Evolutionary conservation across 2,329 filamentous ascomycete species (phyloP), one percentile per base, ranked within the genome.

Genomic region (Amesomyces nigricolor): DNA sequence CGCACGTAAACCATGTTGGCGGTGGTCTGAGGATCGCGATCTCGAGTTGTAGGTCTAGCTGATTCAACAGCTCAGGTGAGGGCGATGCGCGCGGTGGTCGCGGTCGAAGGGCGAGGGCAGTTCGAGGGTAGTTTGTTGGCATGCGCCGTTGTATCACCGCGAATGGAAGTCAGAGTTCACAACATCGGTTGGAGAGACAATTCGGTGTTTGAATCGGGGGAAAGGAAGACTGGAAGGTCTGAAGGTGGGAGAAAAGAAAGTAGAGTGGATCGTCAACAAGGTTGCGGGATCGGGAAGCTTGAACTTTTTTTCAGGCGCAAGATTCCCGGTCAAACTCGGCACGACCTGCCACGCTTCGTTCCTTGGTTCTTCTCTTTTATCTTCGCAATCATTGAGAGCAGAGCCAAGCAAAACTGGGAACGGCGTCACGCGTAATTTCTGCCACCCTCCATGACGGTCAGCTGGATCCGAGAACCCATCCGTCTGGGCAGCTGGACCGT

Each of bases 1-100:
- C 94, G 89, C 58, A 99, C 91, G 79, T 97, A 97, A 60, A 94
- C 91, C 91, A 96, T 96, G 53, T 66, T 78, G 63, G 46, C 58
- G 49, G 42, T 9, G 29, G 38, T 16, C 10, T 45, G 16, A 1
- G 11, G 17, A 16, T 32, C 38, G 38, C 10, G 47, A 17, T 43
- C 26, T 47, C 13, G 38, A 35, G 32, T 7, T 46, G 0, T 46
- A 13, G 16, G 29, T 37, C 11, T 4, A 6, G 47, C n/a, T 22
- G 47, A 5, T 11, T 37, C n/a, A 29, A 19, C 30, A 35, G 7
- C 39, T 2, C 37, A 22, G 26, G 17, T 13, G 9, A 37, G n/a
- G 16, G 17, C 2, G 32, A 13, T 35, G 9, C 32, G 32, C 9
- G 11, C 32, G 32, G 32, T 4, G 32, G 32, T 35, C 22, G 22